Evolutionary conservation across 2,329 filamentous ascomycete species (phyloP), one percentile per base, ranked within the genome.

Genomic region (Diplodia corticola): DNA sequence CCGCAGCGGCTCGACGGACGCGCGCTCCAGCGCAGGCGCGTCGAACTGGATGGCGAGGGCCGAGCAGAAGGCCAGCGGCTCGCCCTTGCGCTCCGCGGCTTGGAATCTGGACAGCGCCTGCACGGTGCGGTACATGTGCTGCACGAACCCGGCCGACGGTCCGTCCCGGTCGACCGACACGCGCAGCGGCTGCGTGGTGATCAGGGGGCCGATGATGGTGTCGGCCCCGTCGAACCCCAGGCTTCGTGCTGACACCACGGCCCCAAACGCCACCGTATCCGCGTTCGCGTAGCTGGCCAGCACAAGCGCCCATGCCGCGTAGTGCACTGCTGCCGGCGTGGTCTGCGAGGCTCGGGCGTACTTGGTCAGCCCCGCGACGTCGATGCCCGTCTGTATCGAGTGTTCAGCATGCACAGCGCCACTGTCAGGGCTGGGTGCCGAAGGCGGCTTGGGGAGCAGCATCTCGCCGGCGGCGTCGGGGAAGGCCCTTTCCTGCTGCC

Each of bases 181-280:
- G 4, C 24, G 57, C 40, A 61, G 2, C 24, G 57, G 57, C 17
- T 33, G 24, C 35, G 57, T 61, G 57, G n/a, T 61, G 20, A 61
- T 26, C 33, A 28, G 26, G 7, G 78, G 78, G 0, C 80, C 80
- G n/a, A 80, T 71, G 40, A 80, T 77, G 46, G 68, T 73, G 40
- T 76, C 77, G 17, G 79, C 71, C 4, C 77, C 77, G 1, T 70
- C 69, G 12, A 80, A 72, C 7, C 69, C 67, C 51, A 75, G 71
- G 64, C 79, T 81, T 65, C 80, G 77, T 1, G 79, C 79, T 33
- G 73, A 77, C 51, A 81, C 77, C 64, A 79, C 74, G 63, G 80
- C 76, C 0, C 80, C 79, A 37, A 81, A 81, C 17, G 81, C 76
- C 40, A 80, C 72, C 64, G 81, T 80, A 1, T 70, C 67, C 26